Evolutionary conservation across 148 eudicot genomes (phyloP).

Genomic region (Limonium bicolor): DNA sequence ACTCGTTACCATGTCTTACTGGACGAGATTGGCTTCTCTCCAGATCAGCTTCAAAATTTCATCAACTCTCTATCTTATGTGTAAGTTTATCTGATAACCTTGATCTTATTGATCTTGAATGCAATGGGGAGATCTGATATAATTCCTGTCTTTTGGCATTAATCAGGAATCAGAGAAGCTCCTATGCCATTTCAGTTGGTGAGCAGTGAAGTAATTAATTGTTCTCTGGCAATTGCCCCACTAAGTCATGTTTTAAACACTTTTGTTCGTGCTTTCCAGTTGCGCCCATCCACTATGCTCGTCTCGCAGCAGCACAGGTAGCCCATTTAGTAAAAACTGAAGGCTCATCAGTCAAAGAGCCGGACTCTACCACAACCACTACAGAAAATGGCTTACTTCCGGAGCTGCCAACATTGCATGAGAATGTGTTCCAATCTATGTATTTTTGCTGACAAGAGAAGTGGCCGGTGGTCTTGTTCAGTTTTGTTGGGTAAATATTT

Average conservation of each 20-base stretch:
- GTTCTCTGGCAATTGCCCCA: slow-evolving; percentile 4
- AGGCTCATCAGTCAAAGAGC: not conserved
- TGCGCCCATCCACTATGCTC: slow-evolving; percentile 77
- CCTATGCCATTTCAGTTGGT: slow-evolving; percentile 76
- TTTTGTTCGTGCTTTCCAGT: slow-evolving; percentile 24
- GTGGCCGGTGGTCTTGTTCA: no score
- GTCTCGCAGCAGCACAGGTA: slow-evolving; percentile 21
- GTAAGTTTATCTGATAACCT: slow-evolving; percentile 34
- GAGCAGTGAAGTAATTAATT: slow-evolving; percentile 8
- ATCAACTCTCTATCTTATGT: slow-evolving; percentile 77
- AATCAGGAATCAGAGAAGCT: slow-evolving; percentile 78
- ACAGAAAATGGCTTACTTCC: slow-evolving; percentile 12
- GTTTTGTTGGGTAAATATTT: no score
- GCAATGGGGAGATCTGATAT: not conserved
- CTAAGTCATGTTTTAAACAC: not conserved
- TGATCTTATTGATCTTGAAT: not conserved
- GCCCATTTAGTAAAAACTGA: slow-evolving; percentile 23
- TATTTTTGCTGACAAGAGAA: slow-evolving; percentile 21
- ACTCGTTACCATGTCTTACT: slow-evolving; percentile 91
- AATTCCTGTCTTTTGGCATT: not conserved
- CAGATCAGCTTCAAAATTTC: slow-evolving; percentile 72
- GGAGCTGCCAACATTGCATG: slow-evolving; percentile 19
- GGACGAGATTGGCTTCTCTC: slow-evolving; percentile 93
- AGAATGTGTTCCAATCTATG: slow-evolving; percentile 20
- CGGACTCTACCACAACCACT: no score